Evolutionary conservation across 2,329 filamentous ascomycete species (phyloP), one percentile per base, ranked within the genome.

Genomic region (Anthostomella pinea): DNA sequence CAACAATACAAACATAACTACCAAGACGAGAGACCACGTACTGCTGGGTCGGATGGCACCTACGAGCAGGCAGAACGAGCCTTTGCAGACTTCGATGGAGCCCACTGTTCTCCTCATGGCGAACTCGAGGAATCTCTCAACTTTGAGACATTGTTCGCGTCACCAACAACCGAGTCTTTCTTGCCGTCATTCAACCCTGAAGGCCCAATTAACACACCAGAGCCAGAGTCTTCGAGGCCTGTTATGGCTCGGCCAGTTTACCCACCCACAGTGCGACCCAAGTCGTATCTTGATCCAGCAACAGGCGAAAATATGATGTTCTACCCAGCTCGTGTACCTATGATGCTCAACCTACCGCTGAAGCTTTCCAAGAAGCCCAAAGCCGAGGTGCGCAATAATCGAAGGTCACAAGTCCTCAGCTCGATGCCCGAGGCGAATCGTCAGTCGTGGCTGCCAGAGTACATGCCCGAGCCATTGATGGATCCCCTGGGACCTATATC

Each of bases 311-410:
- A 82, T 51, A 95, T 97, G 87, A 79, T 95, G 8, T 97, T 84
- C 64, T 98, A 98, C 60, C 93, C 93, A 10, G 93, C 93, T 3
- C 90, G 88, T 1, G 93, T 98, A 3, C 93, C 93, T 3, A 83
- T 85, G 45, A 90, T 95, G 82, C 74, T 98, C 39, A 97, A 95
- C 53, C 68, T 98, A 9, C 93, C 93, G 1, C 88, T 89, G 28
- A 86, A 88, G 52, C 68, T 97, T 33, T 95, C 90, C 1, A 86
- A 83, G 52, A 75, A 81, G 34, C 80, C 84, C 7, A 77, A 83
- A 35, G 66, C 77, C 3, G 66, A 72, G 8, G 73, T 81, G 5
- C 75, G 81, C 37, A 83, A 88, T 38, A 76, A 81, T 49, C 78
- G 87, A 35, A 80, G 85, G 15, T 86, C 87, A 1, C 82, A 93